Conservation (phyloP, 78 protist species). For the Dictyostelium purpureum region DNA sequence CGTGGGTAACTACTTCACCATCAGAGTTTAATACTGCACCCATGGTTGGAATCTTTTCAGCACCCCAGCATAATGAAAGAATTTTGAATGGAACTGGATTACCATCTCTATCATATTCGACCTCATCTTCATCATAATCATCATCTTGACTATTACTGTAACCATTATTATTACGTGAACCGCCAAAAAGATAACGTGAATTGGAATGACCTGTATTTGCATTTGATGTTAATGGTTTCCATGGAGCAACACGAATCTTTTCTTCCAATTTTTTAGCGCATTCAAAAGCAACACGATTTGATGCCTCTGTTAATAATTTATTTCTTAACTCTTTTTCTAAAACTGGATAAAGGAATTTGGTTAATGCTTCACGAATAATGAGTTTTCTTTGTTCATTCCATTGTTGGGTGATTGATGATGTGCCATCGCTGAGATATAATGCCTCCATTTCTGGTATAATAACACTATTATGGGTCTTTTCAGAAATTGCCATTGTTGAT, state of each 20-base stretch:
- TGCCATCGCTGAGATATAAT: slow-evolving; percentile 48
- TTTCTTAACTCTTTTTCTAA: slow-evolving; percentile 73
- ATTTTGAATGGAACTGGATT: slow-evolving; percentile 17
- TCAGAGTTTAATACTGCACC: slow-evolving; percentile 47
- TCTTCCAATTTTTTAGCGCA: slow-evolving; percentile 51
- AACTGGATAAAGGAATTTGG: slow-evolving; percentile 52
- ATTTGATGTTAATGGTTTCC: slow-evolving; percentile 11
- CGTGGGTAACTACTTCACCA: slow-evolving; percentile 24
- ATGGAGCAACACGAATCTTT: slow-evolving; percentile 62
- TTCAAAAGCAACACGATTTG: slow-evolving; percentile 59
- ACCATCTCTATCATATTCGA: slow-evolving; percentile 19
- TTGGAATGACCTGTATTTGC: neutral
- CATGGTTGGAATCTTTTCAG: slow-evolving; percentile 47
- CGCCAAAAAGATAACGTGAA: neutral
- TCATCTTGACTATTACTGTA: neutral
- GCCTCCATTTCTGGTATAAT: slow-evolving; percentile 54
- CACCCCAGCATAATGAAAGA: slow-evolving; percentile 34
- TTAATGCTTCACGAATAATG: slow-evolving; percentile 47
- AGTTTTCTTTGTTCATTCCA: slow-evolving; percentile 73
- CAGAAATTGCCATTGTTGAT: slow-evolving; percentile 42
- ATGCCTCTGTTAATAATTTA: slow-evolving; percentile 51
- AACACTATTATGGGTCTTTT: neutral
- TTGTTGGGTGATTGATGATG: slow-evolving; percentile 39
- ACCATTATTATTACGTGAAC: neutral
- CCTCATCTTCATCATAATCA: slow-evolving; percentile 32